Base-by-base conservation (phyloP, 2,329 filamentous ascomycete species). In the Penicillium freii region DNA sequence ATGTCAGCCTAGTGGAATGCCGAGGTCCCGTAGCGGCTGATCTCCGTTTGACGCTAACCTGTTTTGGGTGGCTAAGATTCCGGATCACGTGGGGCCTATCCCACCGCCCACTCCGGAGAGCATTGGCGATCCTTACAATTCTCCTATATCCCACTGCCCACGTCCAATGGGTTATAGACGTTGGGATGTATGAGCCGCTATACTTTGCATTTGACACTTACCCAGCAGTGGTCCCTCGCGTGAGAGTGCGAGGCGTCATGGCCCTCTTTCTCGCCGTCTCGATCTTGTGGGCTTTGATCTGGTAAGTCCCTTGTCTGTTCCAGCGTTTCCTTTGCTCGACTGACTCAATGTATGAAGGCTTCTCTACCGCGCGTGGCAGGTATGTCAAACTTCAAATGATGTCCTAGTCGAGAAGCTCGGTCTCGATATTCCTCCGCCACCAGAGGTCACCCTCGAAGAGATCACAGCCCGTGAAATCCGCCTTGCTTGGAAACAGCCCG, bases 381-480 rank as follows among this genome's bases (percentile, higher is more conserved):
- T 95, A 38, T 82, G 97, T 53, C 88, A 90, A 77, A 96, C 93
- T 68, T 92, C 93, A 25, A 91, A 96, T 56, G 90, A 93, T 56
- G 87, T 96, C 62, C 85, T 99, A 47, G 92, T 97, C 68, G 87
- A 87, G 66, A 90, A 97, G 49, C 86, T 99, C 47, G 92, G 93
- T 58, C 87, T 97, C 72, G 94, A 99, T 71, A 93, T 99, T 51
- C 94, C 94, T 60, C 88, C 92, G 61, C 83, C 91, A 25, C 94
- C 94, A 51, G 87, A 92, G 71, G 89, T 97, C 40, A 96, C 92
- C 51, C 85, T 99, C 34, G 91, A 93, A 54, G 91, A 90, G 62
- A 94, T 99, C 67, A 90, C 89, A 65, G 83, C 90, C 29, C 90
- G 95, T 72, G 90, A 92, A 56, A 90, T 95, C 33, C 90, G 92